A percentile compares a stretch with the other conserved stretches of the same genome.
phyloP scores from a whole-genome alignment of 148 eudicot genomes.

The Nepenthes mirabilis region DNA sequence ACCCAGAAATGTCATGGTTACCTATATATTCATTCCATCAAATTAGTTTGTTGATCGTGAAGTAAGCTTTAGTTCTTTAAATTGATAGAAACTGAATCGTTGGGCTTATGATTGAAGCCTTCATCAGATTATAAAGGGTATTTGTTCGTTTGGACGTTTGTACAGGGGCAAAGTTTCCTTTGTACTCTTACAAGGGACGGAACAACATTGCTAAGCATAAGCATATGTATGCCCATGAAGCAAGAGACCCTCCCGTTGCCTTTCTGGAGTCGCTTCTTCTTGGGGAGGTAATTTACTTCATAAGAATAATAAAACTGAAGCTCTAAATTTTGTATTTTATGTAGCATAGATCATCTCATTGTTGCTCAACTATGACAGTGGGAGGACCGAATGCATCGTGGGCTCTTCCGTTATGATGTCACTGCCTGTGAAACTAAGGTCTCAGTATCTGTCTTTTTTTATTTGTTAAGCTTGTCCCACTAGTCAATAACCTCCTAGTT shows the following conservation, averaged over 20 bases:
- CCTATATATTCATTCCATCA: too few relatives aligned
- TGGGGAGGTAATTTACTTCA: constrained; percentile 57
- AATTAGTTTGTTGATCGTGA: too few relatives aligned
- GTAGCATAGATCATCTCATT: constrained; percentile 2
- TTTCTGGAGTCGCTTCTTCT: constrained; percentile 86
- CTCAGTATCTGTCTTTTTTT: constrained; percentile 1
- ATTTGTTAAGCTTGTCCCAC: background rate
- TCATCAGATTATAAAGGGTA: too few relatives aligned
- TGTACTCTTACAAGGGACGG: constrained; percentile 50
- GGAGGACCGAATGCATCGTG: constrained; percentile 88
- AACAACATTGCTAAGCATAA: constrained; percentile 28
- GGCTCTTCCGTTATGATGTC: constrained; percentile 95
- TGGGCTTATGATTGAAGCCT: too few relatives aligned
- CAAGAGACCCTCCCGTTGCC: constrained; percentile 56
- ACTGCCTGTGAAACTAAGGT: constrained; percentile 98
- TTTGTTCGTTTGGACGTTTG: too few relatives aligned
- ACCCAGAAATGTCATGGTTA: too few relatives aligned
- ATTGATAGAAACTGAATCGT: too few relatives aligned
- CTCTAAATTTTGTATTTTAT: background rate
- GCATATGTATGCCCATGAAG: constrained; percentile 18
- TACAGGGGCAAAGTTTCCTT: too few relatives aligned
- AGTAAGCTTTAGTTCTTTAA: too few relatives aligned
- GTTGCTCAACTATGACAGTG: constrained; percentile 34
- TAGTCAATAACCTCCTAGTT: too few relatives aligned
- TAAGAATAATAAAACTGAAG: background rate